Conservation (phyloP, 2,329 filamentous ascomycete genomes). For the Fusarium longipes region DNA sequence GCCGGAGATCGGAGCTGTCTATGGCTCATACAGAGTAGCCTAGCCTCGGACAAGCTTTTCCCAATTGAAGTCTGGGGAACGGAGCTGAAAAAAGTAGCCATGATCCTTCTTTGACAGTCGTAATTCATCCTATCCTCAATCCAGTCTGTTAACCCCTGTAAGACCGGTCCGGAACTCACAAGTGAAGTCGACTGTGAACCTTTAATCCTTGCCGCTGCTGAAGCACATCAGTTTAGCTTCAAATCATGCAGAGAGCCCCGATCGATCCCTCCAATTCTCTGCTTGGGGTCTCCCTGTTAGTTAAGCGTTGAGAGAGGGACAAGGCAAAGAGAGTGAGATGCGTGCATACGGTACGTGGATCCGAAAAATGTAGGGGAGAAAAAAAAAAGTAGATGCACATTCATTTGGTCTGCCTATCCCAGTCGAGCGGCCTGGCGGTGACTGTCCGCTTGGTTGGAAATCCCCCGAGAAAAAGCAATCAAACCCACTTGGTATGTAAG, state of each 20-base stretch:
- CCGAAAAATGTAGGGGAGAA: background rate
- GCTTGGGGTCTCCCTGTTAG: background rate
- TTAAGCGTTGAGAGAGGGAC: background rate
- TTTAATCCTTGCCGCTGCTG: background rate
- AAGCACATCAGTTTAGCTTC: background rate
- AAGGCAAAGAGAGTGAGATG: background rate
- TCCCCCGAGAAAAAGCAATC: constrained; percentile 37
- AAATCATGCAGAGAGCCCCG: constrained; percentile 1
- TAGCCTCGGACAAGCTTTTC: constrained; percentile 22
- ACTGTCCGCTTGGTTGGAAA: constrained; percentile 30
- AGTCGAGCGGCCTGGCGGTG: constrained; percentile 18
- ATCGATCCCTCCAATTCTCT: background rate
- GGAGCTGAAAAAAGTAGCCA: constrained; percentile 20
- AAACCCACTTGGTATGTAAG: constrained; percentile 16
- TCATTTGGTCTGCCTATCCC: constrained; percentile 16
- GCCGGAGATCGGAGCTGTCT: constrained; percentile 38
- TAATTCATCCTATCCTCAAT: constrained; percentile 1
- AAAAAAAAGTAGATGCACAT: constrained; percentile 11
- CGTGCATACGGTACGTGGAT: constrained; percentile 5
- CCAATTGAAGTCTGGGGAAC: constrained; percentile 35
- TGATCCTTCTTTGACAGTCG: background rate
- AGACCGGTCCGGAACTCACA: background rate
- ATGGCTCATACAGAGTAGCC: constrained; percentile 32
- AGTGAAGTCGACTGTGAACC: background rate
- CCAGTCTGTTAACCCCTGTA: background rate